A percentile compares a stretch with the other conserved stretches of the same genome.
These are phyloP conservation scores for Microdochium nivale DNA, from an alignment of 2,329 filamentous ascomycete genomes.

Conservation along the genomic window DNA sequence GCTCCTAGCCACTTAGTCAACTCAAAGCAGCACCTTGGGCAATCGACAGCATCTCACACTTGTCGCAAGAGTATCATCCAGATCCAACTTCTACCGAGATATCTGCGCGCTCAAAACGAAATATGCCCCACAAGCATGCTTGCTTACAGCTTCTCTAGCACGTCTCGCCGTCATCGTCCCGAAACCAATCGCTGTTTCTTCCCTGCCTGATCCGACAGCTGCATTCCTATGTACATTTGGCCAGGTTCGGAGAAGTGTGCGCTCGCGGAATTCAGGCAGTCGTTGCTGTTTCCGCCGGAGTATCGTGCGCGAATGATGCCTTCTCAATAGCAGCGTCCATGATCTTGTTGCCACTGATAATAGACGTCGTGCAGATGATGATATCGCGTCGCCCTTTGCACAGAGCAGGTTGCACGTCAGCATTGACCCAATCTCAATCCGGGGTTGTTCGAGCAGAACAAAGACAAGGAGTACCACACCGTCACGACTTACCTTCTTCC, in stretches of 20 bases:
- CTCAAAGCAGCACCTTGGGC: too few species aligned
- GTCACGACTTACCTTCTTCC: constrained; percentile 52
- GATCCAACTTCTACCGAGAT: too few species aligned
- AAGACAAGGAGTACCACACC: neutral
- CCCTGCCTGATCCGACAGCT: neutral
- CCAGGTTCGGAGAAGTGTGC: neutral
- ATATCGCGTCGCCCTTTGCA: constrained; percentile 63
- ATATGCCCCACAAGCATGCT: too few species aligned
- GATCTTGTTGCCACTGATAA: constrained; percentile 82
- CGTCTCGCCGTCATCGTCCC: too few species aligned
- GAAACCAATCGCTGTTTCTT: too few species aligned
- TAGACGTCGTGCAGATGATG: constrained; percentile 84
- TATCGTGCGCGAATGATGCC: constrained; percentile 43
- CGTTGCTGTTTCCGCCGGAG: constrained; percentile 10
- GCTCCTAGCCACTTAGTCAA: too few species aligned
- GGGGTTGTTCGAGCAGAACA: neutral
- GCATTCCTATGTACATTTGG: neutral
- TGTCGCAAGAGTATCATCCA: too few species aligned
- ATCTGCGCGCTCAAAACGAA: too few species aligned
- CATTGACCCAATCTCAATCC: constrained; percentile 4
- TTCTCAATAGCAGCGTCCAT: constrained; percentile 80
- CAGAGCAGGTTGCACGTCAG: constrained; percentile 2
- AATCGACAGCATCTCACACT: too few species aligned
- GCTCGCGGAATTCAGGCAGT: constrained; percentile 1
- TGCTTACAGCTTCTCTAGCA: too few species aligned